These are phyloP conservation scores for Cladosporium sp. DNA, from an alignment of 2,329 filamentous ascomycete species.

Conservation along the genomic window DNA sequence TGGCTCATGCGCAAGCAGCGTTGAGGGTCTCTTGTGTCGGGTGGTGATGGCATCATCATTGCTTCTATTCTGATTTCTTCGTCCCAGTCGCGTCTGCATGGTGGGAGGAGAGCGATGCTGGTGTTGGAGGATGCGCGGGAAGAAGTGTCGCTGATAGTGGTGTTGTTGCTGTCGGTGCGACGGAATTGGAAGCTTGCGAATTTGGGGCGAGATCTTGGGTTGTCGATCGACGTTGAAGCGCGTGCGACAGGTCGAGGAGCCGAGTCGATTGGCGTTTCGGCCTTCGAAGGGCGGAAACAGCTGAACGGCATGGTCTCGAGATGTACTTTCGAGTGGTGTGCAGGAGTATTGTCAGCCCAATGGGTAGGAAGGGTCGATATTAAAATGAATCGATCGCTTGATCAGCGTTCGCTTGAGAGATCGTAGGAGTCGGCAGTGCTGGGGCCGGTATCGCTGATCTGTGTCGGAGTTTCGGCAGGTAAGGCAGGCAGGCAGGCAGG, in stretches of 20 bases:
- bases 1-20: slow-evolving; percentile 35
- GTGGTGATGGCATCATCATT: slow-evolving; percentile 38
- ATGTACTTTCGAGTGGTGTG: neutral
- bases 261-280: slow-evolving; percentile 24
- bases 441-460: slow-evolving; percentile 17
- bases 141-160: slow-evolving; percentile 26
- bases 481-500: neutral
- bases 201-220: slow-evolving; percentile 1
- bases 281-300: slow-evolving; percentile 30
- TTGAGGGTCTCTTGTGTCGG: slow-evolving; percentile 28
- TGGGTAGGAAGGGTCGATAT: neutral
- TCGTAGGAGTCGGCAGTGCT: slow-evolving; percentile 6
- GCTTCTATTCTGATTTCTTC: slow-evolving; percentile 32
- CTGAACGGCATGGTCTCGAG: slow-evolving; percentile 31
- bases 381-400: slow-evolving; percentile 5
- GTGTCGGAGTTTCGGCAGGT: slow-evolving; percentile 16
- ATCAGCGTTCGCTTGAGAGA: slow-evolving; percentile 10
- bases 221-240: slow-evolving; percentile 7
- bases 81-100: slow-evolving; percentile 32
- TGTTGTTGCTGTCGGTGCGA: slow-evolving; percentile 19
- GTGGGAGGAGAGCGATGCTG: slow-evolving; percentile 35
- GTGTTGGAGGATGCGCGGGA: slow-evolving; percentile 35
- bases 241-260: slow-evolving; percentile 8
- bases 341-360: neutral
- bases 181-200: slow-evolving; percentile 16